Base-by-base conservation (phyloP, 2,329 filamentous ascomycete species). In the Onygenales sp. region DNA sequence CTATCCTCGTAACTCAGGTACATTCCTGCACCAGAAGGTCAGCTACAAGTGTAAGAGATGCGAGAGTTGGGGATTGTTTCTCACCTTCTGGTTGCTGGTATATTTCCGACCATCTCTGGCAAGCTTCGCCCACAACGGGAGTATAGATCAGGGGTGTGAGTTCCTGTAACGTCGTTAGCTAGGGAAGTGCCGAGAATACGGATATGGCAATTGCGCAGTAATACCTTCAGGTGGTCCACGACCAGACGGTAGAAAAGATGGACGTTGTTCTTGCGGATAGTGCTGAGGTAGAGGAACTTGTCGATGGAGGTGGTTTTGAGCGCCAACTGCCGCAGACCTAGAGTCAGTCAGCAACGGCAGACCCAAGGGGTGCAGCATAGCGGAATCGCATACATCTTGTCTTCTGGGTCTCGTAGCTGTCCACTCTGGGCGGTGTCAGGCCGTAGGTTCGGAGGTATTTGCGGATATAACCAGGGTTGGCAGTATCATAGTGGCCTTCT, bases 1-100 rank as follows among this genome's bases (percentile, higher is more conserved):
- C 88, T 85, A 77, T 98, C 92, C 73, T 89, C 87, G 73, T 88
- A 96, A 56, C 91, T 96, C 59, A 98, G 87, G 76, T 97, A 98
- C 72, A 97, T 81, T 59, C 82, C 77, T 77, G 54, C 21, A 51
- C 11, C n/a, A 46, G 48, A 39, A 54, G 6, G 54, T 51, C 42
- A 42, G 42, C 36, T 37, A 43, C 14, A 21, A 36, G 21, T 21
- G 37, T 31, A 21, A 32, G 49, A 52, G 45, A 42, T 8, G 17
- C 8, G 36, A 45, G 47, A 32, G n/a, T 31, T 40, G 39, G 51
- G 48, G 14, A 6, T 13, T 40, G 4, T 6, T 39, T 45, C 68
- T 61, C 58, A 76, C 87, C 90, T 78, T 97, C 93, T 21, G 93
- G 91, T 61, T 91, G 87, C 56, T 91, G 94, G 77, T 95, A 97